Evolutionary conservation across 2,329 filamentous ascomycete genomes (phyloP), one percentile per base, ranked within the genome.

Genomic region (Fusarium sp.): DNA sequence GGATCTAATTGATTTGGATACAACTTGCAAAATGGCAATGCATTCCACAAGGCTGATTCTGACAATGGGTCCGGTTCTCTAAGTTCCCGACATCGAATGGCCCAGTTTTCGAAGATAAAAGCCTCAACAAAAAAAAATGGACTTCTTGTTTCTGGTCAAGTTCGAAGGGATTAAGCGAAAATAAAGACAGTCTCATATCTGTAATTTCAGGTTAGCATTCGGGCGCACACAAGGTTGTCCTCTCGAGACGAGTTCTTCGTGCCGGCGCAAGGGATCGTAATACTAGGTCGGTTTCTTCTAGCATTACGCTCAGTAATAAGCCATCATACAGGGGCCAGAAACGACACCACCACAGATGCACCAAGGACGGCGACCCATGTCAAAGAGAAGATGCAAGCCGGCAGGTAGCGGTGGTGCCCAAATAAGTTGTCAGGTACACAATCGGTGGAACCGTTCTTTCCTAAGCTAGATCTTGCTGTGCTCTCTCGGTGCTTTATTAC

Each of bases 81-180:
- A 25, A 31, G 53, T 58, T 66, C 46, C 66, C 60, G 42, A 53
- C n/a, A 53, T 60, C 54, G 25, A 56, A 65, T 39, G 54, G 42
- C 67, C 67, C 63, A 50, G 58, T 61, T 69, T 69, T 70, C 43
- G 39, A 62, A 30, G 44, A 45, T 46, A 62, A 69, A 69, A 62
- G 43, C 42, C 66, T 53, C 62, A 70, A 39, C 34, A 62, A 46
- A 37, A 43, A 54, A 52, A 54, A 53, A 28, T 28, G 43, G 49
- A 57, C n/a, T 21, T 21, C 31, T 42, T 39, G 39, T 53, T 61
- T 51, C 52, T 44, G 30, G 39, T 48, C 49, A 51, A 62, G 50
- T 23, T 19, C 51, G 44, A 51, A 53, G 50, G 18, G 12, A 34
- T 30, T 34, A 42, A 59, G 37, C 43, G 34, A 56, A 37, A 37